Base-by-base conservation (phyloP, 2,329 filamentous ascomycete species). In the Coleophoma eucalyptorum region DNA sequence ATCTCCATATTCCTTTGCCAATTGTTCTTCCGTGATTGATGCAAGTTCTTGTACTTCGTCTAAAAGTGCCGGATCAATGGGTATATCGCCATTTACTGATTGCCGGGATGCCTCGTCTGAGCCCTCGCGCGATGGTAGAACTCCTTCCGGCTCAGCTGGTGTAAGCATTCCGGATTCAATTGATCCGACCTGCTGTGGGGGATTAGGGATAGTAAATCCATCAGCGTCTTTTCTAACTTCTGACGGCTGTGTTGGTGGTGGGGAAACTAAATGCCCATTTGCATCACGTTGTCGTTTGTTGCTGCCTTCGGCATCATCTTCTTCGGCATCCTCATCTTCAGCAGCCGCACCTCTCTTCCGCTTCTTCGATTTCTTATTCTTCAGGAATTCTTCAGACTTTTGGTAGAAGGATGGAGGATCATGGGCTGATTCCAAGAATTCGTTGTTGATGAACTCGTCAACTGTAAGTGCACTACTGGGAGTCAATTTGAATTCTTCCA, bases 401-500 rank as follows among this genome's bases (percentile, higher is more conserved):
- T 83, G 79, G 64, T 88, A 90, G 58, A 94, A 88, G 0, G 90
- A 86, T 0, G 94, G 94, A 0, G 94, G 94, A 59, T 96, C 89
- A 56, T 89, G 86, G 20, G 80, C 72, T 20, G 86, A 84, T 60
- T 92, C 89, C 18, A 91, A 68, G 54, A 89, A 85, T 51, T 86
- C 85, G 46, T 82, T 76, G 55, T 83, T 80, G 44, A 89, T 77
- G 62, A 96, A 96, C 61, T 97, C 87, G 55, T 92, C 87, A 18
- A 99, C 89, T 0, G 90, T 94, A 69, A 97, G 79, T 46, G 83
- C 82, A 57, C 90, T 90, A 54, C 87, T 91, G 55, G 90, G 87
- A 0, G 93, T 96, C 32, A 86, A 80, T 56, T 89, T 90, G 71
- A 97, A 99, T 65, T 99, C 94, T 58, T 92, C 86, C 10, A 99